phyloP scores from a whole-genome alignment of 306 rosid species.

The Lupinus albus region DNA sequence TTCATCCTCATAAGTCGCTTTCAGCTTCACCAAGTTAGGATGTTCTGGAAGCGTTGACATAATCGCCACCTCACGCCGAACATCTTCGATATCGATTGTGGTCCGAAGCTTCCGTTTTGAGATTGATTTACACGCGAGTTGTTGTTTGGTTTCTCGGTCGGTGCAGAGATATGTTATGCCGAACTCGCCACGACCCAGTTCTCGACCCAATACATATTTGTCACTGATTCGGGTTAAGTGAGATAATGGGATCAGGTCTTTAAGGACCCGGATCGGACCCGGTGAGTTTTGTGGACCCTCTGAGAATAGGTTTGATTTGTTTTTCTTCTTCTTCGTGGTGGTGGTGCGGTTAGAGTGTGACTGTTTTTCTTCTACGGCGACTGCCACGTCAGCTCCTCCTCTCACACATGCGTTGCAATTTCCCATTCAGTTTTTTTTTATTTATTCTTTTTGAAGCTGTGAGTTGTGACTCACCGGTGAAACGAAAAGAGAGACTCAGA shows the following conservation, averaged over 20 bases:
- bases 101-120: conserved; percentile 90
- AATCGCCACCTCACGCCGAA: conserved; percentile 82
- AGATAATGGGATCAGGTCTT: conserved; percentile 67
- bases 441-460: too few species aligned
- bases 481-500: too few species aligned
- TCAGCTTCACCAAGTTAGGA: conserved; percentile 72
- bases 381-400: conserved; percentile 44
- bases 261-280: conserved; percentile 84
- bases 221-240: conserved; percentile 76
- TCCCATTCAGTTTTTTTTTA: conserved; percentile 55
- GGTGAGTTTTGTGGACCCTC: conserved; percentile 53
- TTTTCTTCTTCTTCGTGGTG: conserved; percentile 45
- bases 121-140: conserved; percentile 91
- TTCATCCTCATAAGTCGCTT: conserved; percentile 72
- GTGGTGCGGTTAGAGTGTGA: too few species aligned
- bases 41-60: conserved; percentile 83
- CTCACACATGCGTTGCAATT: conserved; percentile 76
- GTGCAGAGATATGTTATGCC: conserved; percentile 94
- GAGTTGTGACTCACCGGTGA: neutral
- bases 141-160: conserved; percentile 79
- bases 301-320: conserved; percentile 55
- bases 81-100: conserved; percentile 78
- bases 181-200: conserved; percentile 96
- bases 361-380: conserved; percentile 3
- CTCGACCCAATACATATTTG: conserved; percentile 85